Evolutionary conservation across 129 eudicot genomes (phyloP), one percentile per base, ranked within the genome.

Genomic region (Helichrysum umbraculigerum): DNA sequence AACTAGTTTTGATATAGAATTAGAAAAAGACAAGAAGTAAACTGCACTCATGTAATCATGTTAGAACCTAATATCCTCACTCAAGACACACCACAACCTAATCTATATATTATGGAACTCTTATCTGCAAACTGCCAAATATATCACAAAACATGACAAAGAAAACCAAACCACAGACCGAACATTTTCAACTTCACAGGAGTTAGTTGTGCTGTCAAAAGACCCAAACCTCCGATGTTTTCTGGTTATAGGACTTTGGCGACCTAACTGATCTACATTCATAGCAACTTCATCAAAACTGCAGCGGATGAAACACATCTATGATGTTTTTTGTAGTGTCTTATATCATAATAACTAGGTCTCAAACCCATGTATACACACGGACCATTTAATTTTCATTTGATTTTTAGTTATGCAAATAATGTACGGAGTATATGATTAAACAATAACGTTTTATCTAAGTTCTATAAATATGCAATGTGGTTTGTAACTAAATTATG

Each of bases 201-300:
- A 79, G 54, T 88, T 92, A 17, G 84, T 83, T 25, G 79, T 78
- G 66, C 95, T 93, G 62, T 86, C 96, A 75, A 84, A 57, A 52
- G 97, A 93, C 76, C 87, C 97, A 3, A 81, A 85, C 62, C 98
- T 79, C 50, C 78, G 76, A 79, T 84, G 97, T 72, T 78, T 89
- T 66, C 78, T 77, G 34, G 81, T 71, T 66, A 73, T 68, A 29
- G 91, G 88, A 77, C 88, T 85, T 44, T 51, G 81, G 16, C 58
- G 79, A 21, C 79, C 86, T 57, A 73, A 50, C 35, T 86, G 83
- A 79, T 94, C 97, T 62, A 89, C 68, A 60, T 83, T 87, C 41
- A 91, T 57, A 12, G 79, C 21, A 79, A 86, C 83, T 56, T 88
- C 91, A 50, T 89, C 90, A 6, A 1, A 6, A 1, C 83, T n/a